These are phyloP conservation scores for Termitomyces sp. DNA, from an alignment of 768 basidiomycete genomes.

Conservation along the genomic window DNA sequence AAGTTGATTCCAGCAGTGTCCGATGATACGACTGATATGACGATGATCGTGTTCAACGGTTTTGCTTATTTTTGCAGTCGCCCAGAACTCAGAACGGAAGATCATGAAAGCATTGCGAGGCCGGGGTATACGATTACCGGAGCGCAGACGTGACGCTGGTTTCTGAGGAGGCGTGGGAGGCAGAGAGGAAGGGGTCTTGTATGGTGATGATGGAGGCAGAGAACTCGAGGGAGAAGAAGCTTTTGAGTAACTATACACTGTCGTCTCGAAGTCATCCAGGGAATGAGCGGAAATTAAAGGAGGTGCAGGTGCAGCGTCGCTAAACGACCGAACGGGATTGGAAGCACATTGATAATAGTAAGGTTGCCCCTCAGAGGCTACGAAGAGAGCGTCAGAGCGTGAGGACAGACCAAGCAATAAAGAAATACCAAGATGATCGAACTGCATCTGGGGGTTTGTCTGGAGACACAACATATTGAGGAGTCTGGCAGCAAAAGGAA, in stretches of 20 bases:
- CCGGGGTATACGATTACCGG: slow-evolving; percentile 57
- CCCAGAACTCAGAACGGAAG: slow-evolving; percentile 57
- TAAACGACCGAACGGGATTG: slow-evolving; percentile 3
- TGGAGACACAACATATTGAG: slow-evolving; percentile 11
- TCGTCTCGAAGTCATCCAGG: slow-evolving; percentile 4
- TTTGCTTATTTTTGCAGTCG: slow-evolving; percentile 41
- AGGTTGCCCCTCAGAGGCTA: slow-evolving; percentile 9
- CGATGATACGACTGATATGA: slow-evolving; percentile 53
- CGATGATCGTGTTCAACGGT: slow-evolving; percentile 52
- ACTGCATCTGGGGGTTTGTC: slow-evolving; percentile 6
- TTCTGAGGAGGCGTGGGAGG: slow-evolving; percentile 13
- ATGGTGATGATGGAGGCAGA: slow-evolving; percentile 6
- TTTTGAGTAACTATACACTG: slow-evolving; percentile 9
- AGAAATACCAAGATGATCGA: slow-evolving; percentile 3
- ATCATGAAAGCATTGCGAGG: slow-evolving; percentile 85
- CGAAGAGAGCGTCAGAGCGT: neutral
- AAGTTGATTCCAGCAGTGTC: slow-evolving; percentile 49
- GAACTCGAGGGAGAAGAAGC: slow-evolving; percentile 11
- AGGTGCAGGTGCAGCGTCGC: neutral
- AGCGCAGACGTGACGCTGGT: slow-evolving; percentile 18
- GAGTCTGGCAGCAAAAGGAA: neutral
- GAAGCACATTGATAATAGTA: slow-evolving; percentile 5
- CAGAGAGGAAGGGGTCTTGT: neutral
- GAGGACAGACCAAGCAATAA: neutral
- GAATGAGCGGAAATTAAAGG: slow-evolving; percentile 7